Evolutionary conservation across 2,329 filamentous ascomycete genomes (phyloP).

Genomic region (Chaetomium sp.): DNA sequence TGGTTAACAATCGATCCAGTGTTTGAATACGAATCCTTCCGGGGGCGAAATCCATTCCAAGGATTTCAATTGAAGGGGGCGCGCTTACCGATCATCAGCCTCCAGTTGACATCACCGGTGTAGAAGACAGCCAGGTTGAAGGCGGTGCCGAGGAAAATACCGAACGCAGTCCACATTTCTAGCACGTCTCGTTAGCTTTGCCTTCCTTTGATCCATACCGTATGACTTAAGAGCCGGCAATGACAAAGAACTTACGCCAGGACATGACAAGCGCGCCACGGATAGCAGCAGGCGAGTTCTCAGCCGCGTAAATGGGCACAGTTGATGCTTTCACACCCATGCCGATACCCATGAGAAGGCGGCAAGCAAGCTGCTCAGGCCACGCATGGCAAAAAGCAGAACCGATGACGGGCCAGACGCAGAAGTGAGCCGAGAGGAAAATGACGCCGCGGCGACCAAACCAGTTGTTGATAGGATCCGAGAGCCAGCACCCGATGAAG

Average conservation of each 20-base stretch:
- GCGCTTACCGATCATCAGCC: constrained; percentile 30
- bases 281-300: constrained; percentile 62
- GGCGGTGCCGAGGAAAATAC: constrained; percentile 56
- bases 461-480: constrained; percentile 47
- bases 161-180: constrained; percentile 59
- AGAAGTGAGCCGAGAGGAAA: constrained; percentile 68
- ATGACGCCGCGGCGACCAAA: constrained; percentile 53
- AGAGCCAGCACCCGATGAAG: constrained; percentile 56
- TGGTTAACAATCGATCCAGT: neutral
- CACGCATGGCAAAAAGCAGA: constrained; percentile 65
- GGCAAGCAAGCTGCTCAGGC: constrained; percentile 63
- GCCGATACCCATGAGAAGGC: constrained; percentile 68
- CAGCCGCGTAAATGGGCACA: constrained; percentile 70
- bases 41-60: too few relatives aligned
- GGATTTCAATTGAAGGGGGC: too few relatives aligned
- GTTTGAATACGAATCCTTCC: neutral
- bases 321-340: constrained; percentile 69
- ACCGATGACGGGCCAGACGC: constrained; percentile 63
- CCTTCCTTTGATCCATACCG: neutral
- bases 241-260: constrained; percentile 45
- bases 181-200: constrained; percentile 14
- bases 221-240: neutral
- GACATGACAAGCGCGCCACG: constrained; percentile 75
- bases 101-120: constrained; percentile 29
- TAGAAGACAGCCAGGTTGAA: constrained; percentile 50